Conservation (phyloP, 2,329 filamentous ascomycete species). For the Stachybotrys chartarum region DNA sequence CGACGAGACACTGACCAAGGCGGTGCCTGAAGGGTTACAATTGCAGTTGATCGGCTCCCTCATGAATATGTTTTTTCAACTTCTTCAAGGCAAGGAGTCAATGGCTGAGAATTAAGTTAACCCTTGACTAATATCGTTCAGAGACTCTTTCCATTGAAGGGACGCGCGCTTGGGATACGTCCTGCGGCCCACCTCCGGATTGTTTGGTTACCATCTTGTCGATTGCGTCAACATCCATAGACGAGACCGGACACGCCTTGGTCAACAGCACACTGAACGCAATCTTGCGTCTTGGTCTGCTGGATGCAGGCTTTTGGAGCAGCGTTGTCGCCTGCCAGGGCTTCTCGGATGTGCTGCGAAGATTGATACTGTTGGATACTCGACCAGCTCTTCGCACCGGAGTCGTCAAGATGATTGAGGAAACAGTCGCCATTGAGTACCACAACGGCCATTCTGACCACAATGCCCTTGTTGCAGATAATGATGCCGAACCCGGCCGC, state of each 20-base stretch:
- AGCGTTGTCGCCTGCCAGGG: slow-evolving; percentile 11
- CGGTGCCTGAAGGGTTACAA: slow-evolving; percentile 13
- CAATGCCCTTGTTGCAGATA: background rate
- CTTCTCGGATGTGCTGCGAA: slow-evolving; percentile 14
- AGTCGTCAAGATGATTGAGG: slow-evolving; percentile 25
- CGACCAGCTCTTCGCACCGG: slow-evolving; percentile 18
- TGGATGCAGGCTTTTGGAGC: slow-evolving; percentile 20
- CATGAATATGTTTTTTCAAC: slow-evolving; percentile 18
- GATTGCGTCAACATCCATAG: slow-evolving; percentile 10
- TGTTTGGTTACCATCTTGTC: slow-evolving; percentile 19
- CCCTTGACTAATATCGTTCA: background rate
- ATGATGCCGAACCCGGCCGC: background rate
- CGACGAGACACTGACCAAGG: slow-evolving; percentile 44
- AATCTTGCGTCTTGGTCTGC: slow-evolving; percentile 20
- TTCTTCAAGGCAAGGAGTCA: slow-evolving; percentile 16
- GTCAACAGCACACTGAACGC: slow-evolving; percentile 17
- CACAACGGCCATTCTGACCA: background rate
- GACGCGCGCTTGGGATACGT: background rate
- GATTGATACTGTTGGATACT: slow-evolving; percentile 19
- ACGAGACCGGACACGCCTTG: slow-evolving; percentile 16
- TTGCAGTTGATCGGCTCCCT: slow-evolving; percentile 19
- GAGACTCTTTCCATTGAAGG: background rate
- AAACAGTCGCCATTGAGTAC: slow-evolving; percentile 9
- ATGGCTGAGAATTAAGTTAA: background rate
- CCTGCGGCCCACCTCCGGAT: slow-evolving; percentile 3